Percentiles rank a stretch among this genome's conserved stretches.
These are phyloP conservation scores for Delonix regia DNA, from an alignment of 306 rosid genomes.

Conservation along the genomic window DNA sequence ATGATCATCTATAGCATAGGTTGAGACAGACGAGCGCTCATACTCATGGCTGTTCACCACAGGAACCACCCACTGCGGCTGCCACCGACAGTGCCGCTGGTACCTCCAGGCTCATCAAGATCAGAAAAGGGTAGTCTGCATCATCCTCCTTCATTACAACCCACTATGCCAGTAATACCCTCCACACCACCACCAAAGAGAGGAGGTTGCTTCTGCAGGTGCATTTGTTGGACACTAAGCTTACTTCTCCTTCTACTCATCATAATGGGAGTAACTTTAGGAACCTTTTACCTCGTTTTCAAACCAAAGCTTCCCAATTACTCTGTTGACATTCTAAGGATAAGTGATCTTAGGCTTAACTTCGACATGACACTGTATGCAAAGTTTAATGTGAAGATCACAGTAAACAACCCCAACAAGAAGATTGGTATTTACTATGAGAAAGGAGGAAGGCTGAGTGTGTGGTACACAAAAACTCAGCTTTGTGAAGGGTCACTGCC, in stretches of 20 bases:
- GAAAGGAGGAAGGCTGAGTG: constrained; percentile 54
- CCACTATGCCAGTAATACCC: constrained; percentile 22
- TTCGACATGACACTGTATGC: constrained; percentile 60
- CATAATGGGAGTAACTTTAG: constrained; percentile 47
- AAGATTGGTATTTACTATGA: constrained; percentile 65
- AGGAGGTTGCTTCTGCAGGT: constrained; percentile 46
- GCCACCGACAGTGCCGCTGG: constrained; percentile 26
- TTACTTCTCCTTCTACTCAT: constrained; percentile 44
- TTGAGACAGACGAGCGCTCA: not conserved
- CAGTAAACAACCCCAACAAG: constrained; percentile 57
- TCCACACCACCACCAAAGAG: constrained; percentile 36
- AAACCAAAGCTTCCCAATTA: constrained; percentile 57
- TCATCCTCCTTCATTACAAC: constrained; percentile 5
- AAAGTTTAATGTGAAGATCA: constrained; percentile 57
- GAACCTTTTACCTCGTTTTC: constrained; percentile 57
- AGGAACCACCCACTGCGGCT: not conserved
- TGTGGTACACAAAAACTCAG: constrained; percentile 55
- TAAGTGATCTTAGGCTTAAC: constrained; percentile 56
- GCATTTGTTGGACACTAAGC: constrained; percentile 51
- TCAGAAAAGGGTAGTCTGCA: constrained; percentile 35
- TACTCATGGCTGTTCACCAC: not conserved
- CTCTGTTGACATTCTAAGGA: constrained; percentile 52
- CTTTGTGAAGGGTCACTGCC: constrained; percentile 65
- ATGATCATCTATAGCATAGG: not conserved
- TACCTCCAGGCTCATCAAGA: constrained; percentile 20